Base-by-base conservation (phyloP, 2,329 filamentous ascomycete species). In the Epichloe elymi region DNA sequence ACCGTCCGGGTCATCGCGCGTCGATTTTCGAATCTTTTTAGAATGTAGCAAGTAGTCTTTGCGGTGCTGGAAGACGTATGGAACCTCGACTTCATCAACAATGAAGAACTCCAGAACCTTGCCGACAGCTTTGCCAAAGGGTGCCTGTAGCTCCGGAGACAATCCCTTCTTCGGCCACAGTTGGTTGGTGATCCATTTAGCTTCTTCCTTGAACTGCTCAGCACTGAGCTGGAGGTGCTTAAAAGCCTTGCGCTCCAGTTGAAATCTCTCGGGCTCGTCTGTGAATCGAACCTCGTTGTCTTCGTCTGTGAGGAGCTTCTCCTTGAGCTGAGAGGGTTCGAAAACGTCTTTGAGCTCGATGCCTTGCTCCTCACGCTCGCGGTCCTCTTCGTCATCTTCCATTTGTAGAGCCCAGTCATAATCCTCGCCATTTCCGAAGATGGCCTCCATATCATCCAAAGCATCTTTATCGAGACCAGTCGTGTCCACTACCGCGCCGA, bases 271-370 rank as follows among this genome's bases (percentile, higher is more conserved):
- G 1, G 93, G 93, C 58, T 95, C 85, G 64, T 98, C 93, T 19
- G 80, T 83, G 62, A 84, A 81, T 46, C 93, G 87, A 57, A 98
- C 96, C 52, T 82, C 73, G 65, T 97, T 95, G 66, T 98, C 93
- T 56, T 90, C 89, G 52, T 97, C 93, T 8, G 93, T 98, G 59
- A 98, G 79, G 66, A 97, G 85, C 69, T 88, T 91, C 69, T 98
- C 93, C 51, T 85, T 83, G 39, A 98, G 78, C 65, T 98, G 89
- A 3, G 90, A 95, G 0, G 93, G 93, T 68, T 98, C 93, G 61
- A 98, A 98, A 48, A 98, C 91, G 64, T 98, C 91, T 70, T 97
- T 96, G 55, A 98, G 79, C 67, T 96, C 88, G 41, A 97, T 80
- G 43, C 84, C 83, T 60, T 90, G 86, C 57, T 94, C 87, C 55